Conservation (phyloP, 805 yeast genomes). For the Metschnikowia cubensis region DNA sequence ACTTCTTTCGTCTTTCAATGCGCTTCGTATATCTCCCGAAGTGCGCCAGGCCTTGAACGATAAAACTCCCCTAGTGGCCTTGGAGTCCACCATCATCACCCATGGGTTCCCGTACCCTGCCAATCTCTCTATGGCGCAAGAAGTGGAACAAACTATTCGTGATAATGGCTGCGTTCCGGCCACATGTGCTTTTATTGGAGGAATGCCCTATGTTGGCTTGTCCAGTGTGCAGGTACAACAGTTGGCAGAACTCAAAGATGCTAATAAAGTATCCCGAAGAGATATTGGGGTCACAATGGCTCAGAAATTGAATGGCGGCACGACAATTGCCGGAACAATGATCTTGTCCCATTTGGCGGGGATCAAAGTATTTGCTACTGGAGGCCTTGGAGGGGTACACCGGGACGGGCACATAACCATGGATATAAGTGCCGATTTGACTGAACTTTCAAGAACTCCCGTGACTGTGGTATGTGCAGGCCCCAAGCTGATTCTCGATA, state of each 20-base stretch:
- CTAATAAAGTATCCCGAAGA: constrained; percentile 69
- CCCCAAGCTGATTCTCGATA: constrained; percentile 81
- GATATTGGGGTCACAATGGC: constrained; percentile 75
- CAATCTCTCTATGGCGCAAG: constrained; percentile 66
- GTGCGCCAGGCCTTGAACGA: constrained; percentile 57
- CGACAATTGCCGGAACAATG: constrained; percentile 89
- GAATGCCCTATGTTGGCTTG: constrained; percentile 70
- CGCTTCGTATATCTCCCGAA: constrained; percentile 42
- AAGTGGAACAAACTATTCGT: constrained; percentile 62
- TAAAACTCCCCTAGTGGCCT: constrained; percentile 66
- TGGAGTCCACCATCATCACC: constrained; percentile 84
- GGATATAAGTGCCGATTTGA: constrained; percentile 85
- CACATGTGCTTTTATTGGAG: constrained; percentile 73
- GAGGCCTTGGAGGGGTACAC: constrained; percentile 92
- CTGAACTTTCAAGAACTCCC: constrained; percentile 77
- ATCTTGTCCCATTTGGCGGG: constrained; percentile 72
- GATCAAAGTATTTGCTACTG: constrained; percentile 83
- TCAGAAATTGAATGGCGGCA: constrained; percentile 67
- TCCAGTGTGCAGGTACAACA: constrained; percentile 41
- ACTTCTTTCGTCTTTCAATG: not conserved
- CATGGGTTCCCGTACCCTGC: constrained; percentile 86
- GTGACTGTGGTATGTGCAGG: constrained; percentile 92
- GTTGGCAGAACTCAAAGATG: constrained; percentile 42
- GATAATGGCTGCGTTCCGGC: constrained; percentile 74
- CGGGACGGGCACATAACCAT: constrained; percentile 68